phyloP scores from a whole-genome alignment of 495 filamentous ascomycete genomes.

The Tuber borchii region DNA sequence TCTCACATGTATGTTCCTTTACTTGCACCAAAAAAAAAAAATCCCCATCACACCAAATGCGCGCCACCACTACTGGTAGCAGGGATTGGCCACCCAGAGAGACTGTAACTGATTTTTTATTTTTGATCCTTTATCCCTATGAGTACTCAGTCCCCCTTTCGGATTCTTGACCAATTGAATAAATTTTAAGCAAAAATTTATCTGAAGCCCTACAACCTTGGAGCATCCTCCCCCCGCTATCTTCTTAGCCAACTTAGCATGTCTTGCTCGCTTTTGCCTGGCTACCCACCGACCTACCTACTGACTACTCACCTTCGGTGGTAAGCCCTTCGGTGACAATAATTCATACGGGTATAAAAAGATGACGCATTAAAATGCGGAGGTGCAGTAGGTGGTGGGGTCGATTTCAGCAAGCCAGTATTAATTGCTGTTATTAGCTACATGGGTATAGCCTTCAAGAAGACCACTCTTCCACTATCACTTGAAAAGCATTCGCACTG shows the following conservation, averaged over 20 bases:
- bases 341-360: background rate
- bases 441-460: background rate
- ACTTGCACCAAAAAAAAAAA: background rate
- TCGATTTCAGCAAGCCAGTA: background rate
- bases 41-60: background rate
- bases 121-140: background rate
- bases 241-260: background rate
- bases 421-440: constrained; percentile 2
- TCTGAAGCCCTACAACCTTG: background rate
- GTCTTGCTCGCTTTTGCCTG: constrained; percentile 1
- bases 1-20: background rate
- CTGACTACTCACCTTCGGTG: background rate
- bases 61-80: background rate
- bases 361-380: constrained; percentile 6
- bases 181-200: background rate
- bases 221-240: background rate
- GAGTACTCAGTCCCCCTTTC: background rate
- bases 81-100: background rate
- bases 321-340: constrained; percentile 3
- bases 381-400: constrained; percentile 3
- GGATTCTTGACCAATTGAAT: background rate
- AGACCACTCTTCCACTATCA: constrained; percentile 3
- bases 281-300: background rate
- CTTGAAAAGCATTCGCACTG: background rate
- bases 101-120: background rate